Evolutionary conservation across 305 asterid species (phyloP).

Genomic region (Fraxinus xanthoxyloides): DNA sequence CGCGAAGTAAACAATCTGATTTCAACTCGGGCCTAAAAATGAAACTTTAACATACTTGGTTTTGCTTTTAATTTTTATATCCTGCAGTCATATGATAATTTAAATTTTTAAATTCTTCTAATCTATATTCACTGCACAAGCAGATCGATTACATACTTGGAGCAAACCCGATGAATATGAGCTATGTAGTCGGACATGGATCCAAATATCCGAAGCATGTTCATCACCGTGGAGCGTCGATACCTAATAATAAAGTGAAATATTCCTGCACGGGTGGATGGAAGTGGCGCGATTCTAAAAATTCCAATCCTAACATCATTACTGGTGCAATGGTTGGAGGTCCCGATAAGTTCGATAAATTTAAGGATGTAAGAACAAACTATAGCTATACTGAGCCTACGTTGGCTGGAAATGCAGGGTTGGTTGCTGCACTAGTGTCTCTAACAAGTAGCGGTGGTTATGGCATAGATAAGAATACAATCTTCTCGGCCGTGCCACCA

Average conservation of each 20-base stretch:
- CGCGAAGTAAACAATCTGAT: neutral
- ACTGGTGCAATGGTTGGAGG: conserved; percentile 92
- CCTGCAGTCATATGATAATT: neutral
- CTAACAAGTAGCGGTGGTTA: conserved; percentile 58
- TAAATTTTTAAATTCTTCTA: neutral
- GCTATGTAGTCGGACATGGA: conserved; percentile 83
- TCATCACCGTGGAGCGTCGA: conserved; percentile 92
- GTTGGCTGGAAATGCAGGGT: conserved; percentile 83
- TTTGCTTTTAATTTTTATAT: neutral
- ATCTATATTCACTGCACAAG: neutral
- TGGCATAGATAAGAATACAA: conserved; percentile 60
- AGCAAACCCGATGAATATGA: conserved; percentile 66
- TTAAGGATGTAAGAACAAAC: conserved; percentile 53
- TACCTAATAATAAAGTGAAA: conserved; percentile 43
- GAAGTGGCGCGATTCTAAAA: conserved; percentile 58
- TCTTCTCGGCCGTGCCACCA: conserved; percentile 76
- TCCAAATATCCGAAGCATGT: conserved; percentile 57
- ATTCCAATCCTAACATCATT: conserved; percentile 61
- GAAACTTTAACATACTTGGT: neutral
- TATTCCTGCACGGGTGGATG: conserved; percentile 77
- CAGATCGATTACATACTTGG: conserved; percentile 75
- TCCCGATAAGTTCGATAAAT: conserved; percentile 72
- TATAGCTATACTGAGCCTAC: conserved; percentile 82
- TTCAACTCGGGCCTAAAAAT: neutral
- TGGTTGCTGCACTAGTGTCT: conserved; percentile 79